Conservation (phyloP, 495 filamentous ascomycete species). For the Neurospora sublineolata region DNA sequence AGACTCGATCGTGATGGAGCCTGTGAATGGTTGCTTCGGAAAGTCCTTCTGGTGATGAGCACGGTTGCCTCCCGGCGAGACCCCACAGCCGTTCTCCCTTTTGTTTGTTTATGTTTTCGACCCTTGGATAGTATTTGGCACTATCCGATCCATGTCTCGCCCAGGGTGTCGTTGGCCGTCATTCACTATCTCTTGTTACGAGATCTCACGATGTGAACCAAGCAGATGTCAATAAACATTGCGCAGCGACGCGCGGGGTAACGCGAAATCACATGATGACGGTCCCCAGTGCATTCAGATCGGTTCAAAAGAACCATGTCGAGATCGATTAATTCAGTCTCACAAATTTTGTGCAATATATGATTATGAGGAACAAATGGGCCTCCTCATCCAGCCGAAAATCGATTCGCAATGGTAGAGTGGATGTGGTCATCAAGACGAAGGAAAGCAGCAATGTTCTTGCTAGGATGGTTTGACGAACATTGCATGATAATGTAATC, state of each 20-base stretch:
- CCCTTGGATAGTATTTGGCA: not conserved
- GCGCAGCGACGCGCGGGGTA: conserved; percentile 4
- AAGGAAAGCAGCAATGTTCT: not conserved
- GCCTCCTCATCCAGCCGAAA: not conserved
- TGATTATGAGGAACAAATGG: not conserved
- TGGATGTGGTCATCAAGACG: not conserved
- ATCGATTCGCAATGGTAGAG: not conserved
- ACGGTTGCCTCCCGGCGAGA: not conserved
- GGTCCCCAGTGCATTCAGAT: not conserved
- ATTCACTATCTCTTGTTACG: not conserved
- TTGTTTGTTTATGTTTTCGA: not conserved
- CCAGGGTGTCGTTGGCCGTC: not conserved
- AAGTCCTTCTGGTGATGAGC: not conserved
- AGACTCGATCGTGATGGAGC: not conserved
- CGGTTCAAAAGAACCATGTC: not conserved
- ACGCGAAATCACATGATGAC: conserved; percentile 12
- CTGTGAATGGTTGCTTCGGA: not conserved
- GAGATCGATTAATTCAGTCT: not conserved
- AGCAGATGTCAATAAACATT: conserved; percentile 1
- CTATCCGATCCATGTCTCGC: not conserved
- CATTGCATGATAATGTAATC: not conserved
- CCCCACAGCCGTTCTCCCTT: not conserved
- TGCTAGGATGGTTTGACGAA: not conserved
- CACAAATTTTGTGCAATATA: not conserved
- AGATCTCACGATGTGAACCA: not conserved